Percentiles rank a stretch among this genome's conserved stretches.
Conservation (phyloP, 2,329 filamentous ascomycete genomes). For the Exophiala viscosa region DNA sequence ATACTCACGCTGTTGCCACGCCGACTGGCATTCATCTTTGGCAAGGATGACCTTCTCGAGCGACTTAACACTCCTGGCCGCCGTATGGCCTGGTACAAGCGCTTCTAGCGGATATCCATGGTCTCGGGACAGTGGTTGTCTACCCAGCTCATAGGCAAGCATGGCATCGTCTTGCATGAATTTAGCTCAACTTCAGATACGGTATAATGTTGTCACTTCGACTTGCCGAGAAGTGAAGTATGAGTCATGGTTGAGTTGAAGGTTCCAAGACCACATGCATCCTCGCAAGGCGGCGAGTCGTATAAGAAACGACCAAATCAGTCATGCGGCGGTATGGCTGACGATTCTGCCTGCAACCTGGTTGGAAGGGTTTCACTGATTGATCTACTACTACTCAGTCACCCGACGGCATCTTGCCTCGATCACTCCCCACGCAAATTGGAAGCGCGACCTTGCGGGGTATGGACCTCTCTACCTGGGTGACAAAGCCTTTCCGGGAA, state of each 20-base stretch:
- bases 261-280: background rate
- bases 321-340: too few relatives aligned
- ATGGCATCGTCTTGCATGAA: conserved; percentile 64
- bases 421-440: background rate
- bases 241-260: background rate
- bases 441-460: conserved; percentile 16
- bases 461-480: background rate
- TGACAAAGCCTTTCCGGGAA: conserved; percentile 10
- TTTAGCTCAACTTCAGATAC: too few relatives aligned
- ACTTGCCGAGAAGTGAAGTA: background rate
- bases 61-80: conserved; percentile 65
- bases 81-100: conserved; percentile 63
- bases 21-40: conserved; percentile 62
- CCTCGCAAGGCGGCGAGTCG: too few relatives aligned
- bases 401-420: too few relatives aligned
- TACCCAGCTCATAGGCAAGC: conserved; percentile 64
- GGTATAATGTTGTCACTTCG: background rate
- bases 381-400: too few relatives aligned
- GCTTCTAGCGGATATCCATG: conserved; percentile 64
- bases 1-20: conserved; percentile 66
- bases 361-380: too few relatives aligned
- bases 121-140: conserved; percentile 57
- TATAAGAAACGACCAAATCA: too few relatives aligned
- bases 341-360: too few relatives aligned
- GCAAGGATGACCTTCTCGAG: conserved; percentile 61